Percentiles rank a stretch among this genome's conserved stretches.
Evolutionary conservation across 192 early-diverging fungal species (phyloP).

Genomic region (Backusella liffmaniae): DNA sequence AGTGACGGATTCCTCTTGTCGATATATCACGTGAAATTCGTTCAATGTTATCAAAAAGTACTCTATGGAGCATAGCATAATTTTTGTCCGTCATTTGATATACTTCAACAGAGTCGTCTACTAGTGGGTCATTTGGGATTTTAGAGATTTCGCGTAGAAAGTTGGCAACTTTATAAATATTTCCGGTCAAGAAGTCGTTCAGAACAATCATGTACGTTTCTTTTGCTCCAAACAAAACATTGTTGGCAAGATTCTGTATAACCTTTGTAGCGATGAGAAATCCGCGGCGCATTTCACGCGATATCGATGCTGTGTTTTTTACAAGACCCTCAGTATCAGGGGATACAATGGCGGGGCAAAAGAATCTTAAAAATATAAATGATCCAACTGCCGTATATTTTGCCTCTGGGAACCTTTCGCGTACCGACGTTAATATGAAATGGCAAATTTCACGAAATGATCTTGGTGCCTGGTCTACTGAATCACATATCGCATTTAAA

Average conservation of each 20-base stretch:
- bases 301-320: slow-evolving; percentile 45
- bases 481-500: slow-evolving; percentile 68
- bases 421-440: slow-evolving; percentile 59
- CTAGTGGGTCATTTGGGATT: background rate
- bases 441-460: slow-evolving; percentile 66
- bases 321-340: slow-evolving; percentile 53
- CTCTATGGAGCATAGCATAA: slow-evolving; percentile 44
- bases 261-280: slow-evolving; percentile 80
- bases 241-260: slow-evolving; percentile 85
- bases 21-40: slow-evolving; percentile 62
- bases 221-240: slow-evolving; percentile 81
- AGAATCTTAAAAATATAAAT: slow-evolving; percentile 82
- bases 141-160: slow-evolving; percentile 67
- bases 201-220: slow-evolving; percentile 78
- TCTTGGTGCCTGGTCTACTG: slow-evolving; percentile 53
- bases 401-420: slow-evolving; percentile 64
- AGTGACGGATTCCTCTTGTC: slow-evolving; percentile 7
- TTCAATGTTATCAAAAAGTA: slow-evolving; percentile 63
- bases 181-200: slow-evolving; percentile 71
- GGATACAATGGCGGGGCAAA: slow-evolving; percentile 81
- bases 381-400: slow-evolving; percentile 75
- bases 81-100: slow-evolving; percentile 18
- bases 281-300: slow-evolving; percentile 71
- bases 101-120: background rate
- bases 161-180: slow-evolving; percentile 58